phyloP scores from a whole-genome alignment of 2,329 filamentous ascomycete species.

The Truncatella angustata region DNA sequence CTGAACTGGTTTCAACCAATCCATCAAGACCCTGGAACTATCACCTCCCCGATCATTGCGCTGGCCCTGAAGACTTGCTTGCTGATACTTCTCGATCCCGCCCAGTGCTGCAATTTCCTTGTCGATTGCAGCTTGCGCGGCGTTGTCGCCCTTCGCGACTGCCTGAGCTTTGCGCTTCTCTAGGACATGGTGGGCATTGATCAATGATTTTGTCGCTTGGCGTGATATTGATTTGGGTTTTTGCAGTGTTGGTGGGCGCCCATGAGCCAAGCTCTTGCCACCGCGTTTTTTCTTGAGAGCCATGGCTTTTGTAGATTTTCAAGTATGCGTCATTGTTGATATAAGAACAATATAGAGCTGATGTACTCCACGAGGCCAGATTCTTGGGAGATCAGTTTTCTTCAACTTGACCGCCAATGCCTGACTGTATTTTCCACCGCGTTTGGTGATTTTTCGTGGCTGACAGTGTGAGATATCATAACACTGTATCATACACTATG shows the following conservation, averaged over 20 bases:
- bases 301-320: conserved; percentile 34
- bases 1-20: conserved; percentile 52
- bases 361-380: too few species aligned
- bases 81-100: conserved; percentile 63
- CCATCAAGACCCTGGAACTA: conserved; percentile 61
- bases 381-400: too few species aligned
- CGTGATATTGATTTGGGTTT: conserved; percentile 58
- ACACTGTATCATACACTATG: background rate
- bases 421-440: too few species aligned
- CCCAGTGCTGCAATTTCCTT: conserved; percentile 57
- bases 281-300: conserved; percentile 43
- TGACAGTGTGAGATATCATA: background rate
- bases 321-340: background rate
- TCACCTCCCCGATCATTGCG: conserved; percentile 65
- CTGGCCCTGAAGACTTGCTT: conserved; percentile 68
- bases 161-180: conserved; percentile 62
- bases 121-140: conserved; percentile 43
- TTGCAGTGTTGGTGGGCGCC: conserved; percentile 56
- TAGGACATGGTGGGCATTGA: conserved; percentile 64
- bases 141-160: conserved; percentile 48
- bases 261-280: conserved; percentile 46
- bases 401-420: too few species aligned
- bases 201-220: conserved; percentile 62
- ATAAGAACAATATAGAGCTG: too few species aligned
- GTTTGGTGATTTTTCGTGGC: background rate